These are phyloP conservation scores for Verticillium tricorpus DNA, from an alignment of 2,329 filamentous ascomycete species.

Conservation along the genomic window DNA sequence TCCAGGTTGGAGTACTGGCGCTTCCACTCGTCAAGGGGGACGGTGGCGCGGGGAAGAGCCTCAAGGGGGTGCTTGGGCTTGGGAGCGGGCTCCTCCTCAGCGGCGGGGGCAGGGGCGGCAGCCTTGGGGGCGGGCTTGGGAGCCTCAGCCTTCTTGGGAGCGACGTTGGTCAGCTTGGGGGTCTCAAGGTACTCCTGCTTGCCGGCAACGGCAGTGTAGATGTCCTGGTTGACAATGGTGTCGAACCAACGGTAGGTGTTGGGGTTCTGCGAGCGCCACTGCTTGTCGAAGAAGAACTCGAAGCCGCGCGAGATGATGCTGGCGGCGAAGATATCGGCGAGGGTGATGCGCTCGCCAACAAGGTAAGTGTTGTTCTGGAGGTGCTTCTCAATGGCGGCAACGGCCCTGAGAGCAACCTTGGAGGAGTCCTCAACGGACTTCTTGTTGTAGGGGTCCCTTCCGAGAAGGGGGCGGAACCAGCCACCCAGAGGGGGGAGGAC, in stretches of 20 bases:
- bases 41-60: constrained; percentile 70
- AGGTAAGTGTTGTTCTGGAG: constrained; percentile 93
- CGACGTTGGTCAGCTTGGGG: constrained; percentile 64
- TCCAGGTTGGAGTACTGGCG: constrained; percentile 94
- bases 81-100: constrained; percentile 52
- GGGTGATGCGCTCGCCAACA: constrained; percentile 93
- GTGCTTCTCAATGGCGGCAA: constrained; percentile 78
- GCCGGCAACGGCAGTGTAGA: constrained; percentile 76
- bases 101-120: constrained; percentile 33
- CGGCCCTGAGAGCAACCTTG: constrained; percentile 63
- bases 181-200: constrained; percentile 78
- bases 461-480: constrained; percentile 86
- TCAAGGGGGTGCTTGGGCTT: constrained; percentile 98
- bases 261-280: constrained; percentile 79
- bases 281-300: constrained; percentile 90
- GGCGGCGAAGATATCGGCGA: constrained; percentile 86
- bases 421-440: constrained; percentile 81
- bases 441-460: constrained; percentile 91
- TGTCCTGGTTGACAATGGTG: constrained; percentile 87
- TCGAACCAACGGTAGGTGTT: constrained; percentile 91
- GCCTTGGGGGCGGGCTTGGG: constrained; percentile 53
- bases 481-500: constrained; percentile 66
- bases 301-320: constrained; percentile 81
- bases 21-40: constrained; percentile 96
- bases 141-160: constrained; percentile 75